Conservation (phyloP, 2,329 filamentous ascomycete species). For the Volutella citrinella region DNA sequence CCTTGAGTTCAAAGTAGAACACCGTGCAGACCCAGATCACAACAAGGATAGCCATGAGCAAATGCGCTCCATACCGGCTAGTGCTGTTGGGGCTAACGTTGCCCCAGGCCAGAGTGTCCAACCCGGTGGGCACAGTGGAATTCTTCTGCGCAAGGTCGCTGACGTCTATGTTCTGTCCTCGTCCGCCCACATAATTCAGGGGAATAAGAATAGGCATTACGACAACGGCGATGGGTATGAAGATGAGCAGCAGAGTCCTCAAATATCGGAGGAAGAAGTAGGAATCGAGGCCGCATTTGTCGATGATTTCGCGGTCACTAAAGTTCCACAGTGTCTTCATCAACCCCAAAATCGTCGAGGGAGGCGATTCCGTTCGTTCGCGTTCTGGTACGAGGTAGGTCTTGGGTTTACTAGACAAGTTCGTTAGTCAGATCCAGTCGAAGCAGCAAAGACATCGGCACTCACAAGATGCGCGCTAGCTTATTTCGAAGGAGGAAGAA, state of each 20-base stretch:
- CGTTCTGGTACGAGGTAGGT: slow-evolving; percentile 84
- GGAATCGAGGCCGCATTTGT: slow-evolving; percentile 92
- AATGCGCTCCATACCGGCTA: slow-evolving; percentile 77
- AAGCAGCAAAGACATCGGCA: too few species aligned
- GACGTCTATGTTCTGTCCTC: slow-evolving; percentile 51
- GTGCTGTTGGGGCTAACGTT: slow-evolving; percentile 71
- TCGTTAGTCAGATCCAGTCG: too few species aligned
- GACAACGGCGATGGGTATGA: slow-evolving; percentile 74
- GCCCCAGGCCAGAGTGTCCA: slow-evolving; percentile 84
- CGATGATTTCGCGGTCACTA: slow-evolving; percentile 78
- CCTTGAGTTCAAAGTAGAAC: slow-evolving; percentile 79
- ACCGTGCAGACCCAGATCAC: slow-evolving; percentile 83
- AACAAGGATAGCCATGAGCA: slow-evolving; percentile 73
- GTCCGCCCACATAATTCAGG: slow-evolving; percentile 73
- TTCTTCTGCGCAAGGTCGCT: slow-evolving; percentile 33
- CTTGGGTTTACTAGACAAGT: slow-evolving; percentile 67
- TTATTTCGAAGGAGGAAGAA: slow-evolving; percentile 78
- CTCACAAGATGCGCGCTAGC: slow-evolving; percentile 78
- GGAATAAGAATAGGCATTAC: slow-evolving; percentile 85
- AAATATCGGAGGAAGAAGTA: slow-evolving; percentile 96
- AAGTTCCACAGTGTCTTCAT: slow-evolving; percentile 62
- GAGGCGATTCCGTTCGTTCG: slow-evolving; percentile 76
- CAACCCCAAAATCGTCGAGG: slow-evolving; percentile 50
- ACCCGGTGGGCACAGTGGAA: slow-evolving; percentile 45
- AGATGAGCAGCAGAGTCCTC: slow-evolving; percentile 78